Evolutionary conservation across 2,329 filamentous ascomycete genomes (phyloP), one percentile per base, ranked within the genome.

Genomic region (Venturia effusa): DNA sequence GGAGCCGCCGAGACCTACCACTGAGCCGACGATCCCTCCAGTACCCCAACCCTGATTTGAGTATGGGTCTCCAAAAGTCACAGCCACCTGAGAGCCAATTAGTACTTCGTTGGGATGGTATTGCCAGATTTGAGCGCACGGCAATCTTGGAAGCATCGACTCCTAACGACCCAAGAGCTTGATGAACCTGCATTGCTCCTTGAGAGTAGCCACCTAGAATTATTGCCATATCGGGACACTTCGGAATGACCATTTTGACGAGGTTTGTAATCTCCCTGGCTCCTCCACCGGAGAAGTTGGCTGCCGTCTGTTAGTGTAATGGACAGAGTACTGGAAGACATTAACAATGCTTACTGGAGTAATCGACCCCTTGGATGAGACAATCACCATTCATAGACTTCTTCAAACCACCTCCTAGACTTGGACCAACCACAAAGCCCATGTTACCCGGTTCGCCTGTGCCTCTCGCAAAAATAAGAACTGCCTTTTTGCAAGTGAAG

Each of bases 11-110:
- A 60, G 40, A 40, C 59, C 59, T 37, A 60, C 43, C 6, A 5
- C 27, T 22, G 59, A 19, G 15, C 59, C 59, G 13, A 60, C 59
- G 3, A 60, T 17, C 19, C 59, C 59, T 22, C 59, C 59, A 41
- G 59, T 39, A 8, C 59, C 59, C 59, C 59, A 60, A 8, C 59
- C 59, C 32, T 40, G 34, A 17, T 60, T 60, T 13, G 37, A 40
- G 19, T 60, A 60, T 41, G 62, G 62, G 30, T 64, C 62, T 10
- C 62, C 62, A 40, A 60, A 64, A 34, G 62, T 64, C 24, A 64
- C 57, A 8, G 62, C 62, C n/a, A 24, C 61, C 61, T 63, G 24
- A n/a, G 11, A 19, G 7, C 13, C 34, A 10, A 10, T 57, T 8
- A 57, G 51, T n/a, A 1, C 5, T 3, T 34, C 4, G 1, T 7